Base-by-base conservation (phyloP, 768 basidiomycete species). In the Podaxis sp. region DNA sequence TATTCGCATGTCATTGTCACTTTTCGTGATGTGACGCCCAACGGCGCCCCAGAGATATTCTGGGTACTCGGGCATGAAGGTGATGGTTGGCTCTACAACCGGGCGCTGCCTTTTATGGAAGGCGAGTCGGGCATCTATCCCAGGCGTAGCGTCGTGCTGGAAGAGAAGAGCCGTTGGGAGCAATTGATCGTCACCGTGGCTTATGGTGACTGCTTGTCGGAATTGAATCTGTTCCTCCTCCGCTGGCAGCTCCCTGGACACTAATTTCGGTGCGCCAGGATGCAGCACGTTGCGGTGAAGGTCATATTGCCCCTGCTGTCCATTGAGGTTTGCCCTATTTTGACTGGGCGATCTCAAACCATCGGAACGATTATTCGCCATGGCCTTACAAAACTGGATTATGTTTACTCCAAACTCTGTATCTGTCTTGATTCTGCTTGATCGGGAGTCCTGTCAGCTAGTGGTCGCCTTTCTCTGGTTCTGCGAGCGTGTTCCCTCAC, bases 21-120 rank as follows among this genome's bases (percentile, higher is more conserved):
- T 2, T 9, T 7, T 8, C 8, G 15, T 17, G 39, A 53, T 39
- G 28, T 44, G 2, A 44, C 9, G 26, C 3, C 38, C 22, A 2
- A 61, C 42, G 12, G 51, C 59, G 0, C 52, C 59, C 59, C 59
- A 54, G n/a, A 53, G 39, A 24, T 61, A 44, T n/a, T 19, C 59
- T 52, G 59, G 52, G 40, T 13, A n/a, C 52, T 42, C 59, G 19
- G 59, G 52, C 38, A 44, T 54, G 12, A 49, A 61, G 22, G 59
- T 61, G 59, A 54, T 42, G 7, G 59, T 30, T 26, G 59, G 59
- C 51, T 44, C 26, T 28, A n/a, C 59, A 17, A 61, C 52, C 8
- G 19, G 28, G 28, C 59, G 39, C 3, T 15, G 19, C 39, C 52
- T 30, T 3, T 44, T 24, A 4, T 53, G 28, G 51, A 53, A 61